phyloP scores from a whole-genome alignment of 2,329 filamentous ascomycete species.

The Trichoderma harzianum region DNA sequence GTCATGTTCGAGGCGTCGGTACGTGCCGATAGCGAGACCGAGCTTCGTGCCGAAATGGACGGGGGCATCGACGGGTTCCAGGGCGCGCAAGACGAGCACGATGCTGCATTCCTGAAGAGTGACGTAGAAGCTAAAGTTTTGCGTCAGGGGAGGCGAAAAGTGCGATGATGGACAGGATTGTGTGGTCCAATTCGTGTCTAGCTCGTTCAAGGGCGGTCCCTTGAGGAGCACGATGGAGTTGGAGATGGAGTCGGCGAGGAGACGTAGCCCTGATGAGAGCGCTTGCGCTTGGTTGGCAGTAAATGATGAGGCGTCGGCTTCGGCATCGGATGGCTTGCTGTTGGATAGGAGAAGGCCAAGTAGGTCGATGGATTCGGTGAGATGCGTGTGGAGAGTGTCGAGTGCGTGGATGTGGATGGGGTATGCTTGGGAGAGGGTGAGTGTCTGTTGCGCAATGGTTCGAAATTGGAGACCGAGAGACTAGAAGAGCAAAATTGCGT shows the following conservation, averaged over 20 bases:
- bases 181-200: slow-evolving; percentile 44
- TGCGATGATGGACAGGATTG: slow-evolving; percentile 43
- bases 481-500: slow-evolving; percentile 37
- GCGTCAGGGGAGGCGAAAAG: slow-evolving; percentile 45
- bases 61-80: slow-evolving; percentile 64
- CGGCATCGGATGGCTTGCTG: not conserved
- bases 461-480: slow-evolving; percentile 74
- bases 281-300: slow-evolving; percentile 52
- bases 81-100: slow-evolving; percentile 65
- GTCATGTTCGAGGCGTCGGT: slow-evolving; percentile 66
- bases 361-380: slow-evolving; percentile 80
- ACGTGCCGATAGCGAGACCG: slow-evolving; percentile 65
- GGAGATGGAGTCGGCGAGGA: slow-evolving; percentile 52
- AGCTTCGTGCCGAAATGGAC: slow-evolving; percentile 63
- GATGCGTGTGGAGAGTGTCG: slow-evolving; percentile 66
- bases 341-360: slow-evolving; percentile 66
- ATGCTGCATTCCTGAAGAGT: slow-evolving; percentile 67
- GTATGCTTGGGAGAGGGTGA: slow-evolving; percentile 47
- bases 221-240: slow-evolving; percentile 53
- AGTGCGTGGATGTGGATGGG: slow-evolving; percentile 66
- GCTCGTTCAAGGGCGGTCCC: slow-evolving; percentile 45
- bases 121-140: slow-evolving; percentile 71
- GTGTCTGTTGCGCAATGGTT: slow-evolving; percentile 55
- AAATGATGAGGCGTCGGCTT: slow-evolving; percentile 46
- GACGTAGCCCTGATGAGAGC: slow-evolving; percentile 54